Base-by-base conservation (phyloP, 805 yeast genomes). In the Candida hispaniensis region DNA sequence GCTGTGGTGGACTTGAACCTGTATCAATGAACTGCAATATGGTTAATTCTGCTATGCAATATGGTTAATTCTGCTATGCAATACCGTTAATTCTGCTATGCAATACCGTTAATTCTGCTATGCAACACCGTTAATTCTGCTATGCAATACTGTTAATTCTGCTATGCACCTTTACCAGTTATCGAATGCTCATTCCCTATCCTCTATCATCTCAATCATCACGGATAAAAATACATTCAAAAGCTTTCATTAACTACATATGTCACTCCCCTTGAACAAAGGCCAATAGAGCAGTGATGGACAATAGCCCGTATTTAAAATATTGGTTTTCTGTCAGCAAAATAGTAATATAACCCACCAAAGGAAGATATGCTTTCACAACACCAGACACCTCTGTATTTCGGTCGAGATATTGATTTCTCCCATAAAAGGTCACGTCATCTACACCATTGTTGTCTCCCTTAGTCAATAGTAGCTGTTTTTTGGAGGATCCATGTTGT, bases 371-470 rank as follows among this genome's bases (percentile, higher is more conserved):
- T 1, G 79, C 96, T 58, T 77, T 77, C n/a, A 88, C 98, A 7
- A 45, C 49, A 2, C 97, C 97, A 6, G 82, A 73, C 34, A 91
- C 68, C 51, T 91, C 97, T 9, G 60, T 64, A 24, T 74, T 68
- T 44, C 86, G 75, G 47, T 81, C 75, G 48, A 91, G 63, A 49
- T 91, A 91, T 29, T 63, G 63, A 50, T 82, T 86, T 38, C 71
- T 73, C 44, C 71, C 67, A 53, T 91, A 91, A 28, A 91, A 65
- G 10, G 82, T 77, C 45, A 91, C 66, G 57, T 91, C 98, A 57
- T 91, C 93, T 34, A 79, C 75, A 3, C 86, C 81, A 54, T 91
- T 91, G 55, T 91, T 91, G 56, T 91, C 98, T 56, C 98, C 98
- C 56, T 91, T 91, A 1, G 98, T 91, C 41, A 91, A 66, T 32